Base-by-base conservation (phyloP, 805 yeast species). In the Suhomyces sp. region DNA sequence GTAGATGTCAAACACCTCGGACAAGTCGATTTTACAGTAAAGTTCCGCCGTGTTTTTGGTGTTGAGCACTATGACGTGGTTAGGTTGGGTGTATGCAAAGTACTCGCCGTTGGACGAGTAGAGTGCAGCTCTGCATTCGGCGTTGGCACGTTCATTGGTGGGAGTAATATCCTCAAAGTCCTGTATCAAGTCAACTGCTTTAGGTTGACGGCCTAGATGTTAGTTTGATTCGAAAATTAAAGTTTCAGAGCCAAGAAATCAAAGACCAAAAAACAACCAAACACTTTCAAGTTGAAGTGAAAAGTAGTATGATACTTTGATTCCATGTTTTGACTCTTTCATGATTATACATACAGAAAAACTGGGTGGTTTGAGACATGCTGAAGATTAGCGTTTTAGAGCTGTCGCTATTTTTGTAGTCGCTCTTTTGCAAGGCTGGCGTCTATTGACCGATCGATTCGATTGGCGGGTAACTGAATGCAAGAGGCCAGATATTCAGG, bases 1-100 rank as follows among this genome's bases (percentile, higher is more conserved):
- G 56, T 84, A 83, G 61, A 94, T 67, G 66, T 94, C 97, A 63
- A 86, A 84, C 15, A 86, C 88, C 57, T 90, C 96, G 31, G 75
- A 65, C 47, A 85, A 72, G 36, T 80, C 83, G 48, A 90, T 69
- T 45, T 69, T 73, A 51, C 77, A 73, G 44, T 80, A 65, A 17
- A 70, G 44, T 15, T 72, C 61, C 6, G 74, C 70, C 19, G 87
- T 58, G 84, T 33, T 77, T 64, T 70, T 70, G n/a, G 93, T 79
- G 60, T 82, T 78, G 45, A 83, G 72, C 26, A 90, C 74, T 15
- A 76, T 72, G 48, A 88, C 88, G 49, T 73, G 72, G 24, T 74
- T 70, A 24, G 88, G 88, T 64, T 85, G 87, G 15, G 93, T 81
- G 70, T 81, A 89, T 23, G 91, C 92, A 66, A 89, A 86, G 51